Evolutionary conservation across 148 eudicot genomes (phyloP).

Genomic region (Tetragonia tetragonoides): DNA sequence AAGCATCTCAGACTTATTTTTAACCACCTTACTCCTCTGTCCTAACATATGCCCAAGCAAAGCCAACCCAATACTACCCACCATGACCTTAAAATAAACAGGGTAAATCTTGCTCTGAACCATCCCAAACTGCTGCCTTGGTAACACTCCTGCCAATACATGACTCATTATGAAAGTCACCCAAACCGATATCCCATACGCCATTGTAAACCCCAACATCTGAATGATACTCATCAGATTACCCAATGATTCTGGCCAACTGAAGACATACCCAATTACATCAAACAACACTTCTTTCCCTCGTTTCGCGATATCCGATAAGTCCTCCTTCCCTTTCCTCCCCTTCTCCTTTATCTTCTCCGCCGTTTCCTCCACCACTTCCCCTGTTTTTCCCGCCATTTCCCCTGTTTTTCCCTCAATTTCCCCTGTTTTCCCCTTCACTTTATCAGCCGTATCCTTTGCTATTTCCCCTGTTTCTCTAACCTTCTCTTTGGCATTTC

Average conservation of each 20-base stretch:
- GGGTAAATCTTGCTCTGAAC: conserved; percentile 88
- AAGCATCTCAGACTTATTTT: conserved; percentile 27
- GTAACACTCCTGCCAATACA: conserved; percentile 58
- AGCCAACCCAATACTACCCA: conserved; percentile 46
- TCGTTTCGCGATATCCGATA: conserved; percentile 29
- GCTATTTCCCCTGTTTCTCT: conserved; percentile 13
- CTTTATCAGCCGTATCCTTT: conserved; percentile 14
- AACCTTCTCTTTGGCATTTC: conserved; percentile 10
- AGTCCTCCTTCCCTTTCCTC: conserved; percentile 30
- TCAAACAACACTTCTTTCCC: conserved; percentile 32
- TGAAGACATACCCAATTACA: conserved; percentile 23
- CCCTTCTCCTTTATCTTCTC: conserved; percentile 20
- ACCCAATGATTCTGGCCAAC: conserved; percentile 24
- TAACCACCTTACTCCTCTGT: conserved; percentile 17
- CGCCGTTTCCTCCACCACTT: conserved; percentile 24
- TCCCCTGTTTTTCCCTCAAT: conserved; percentile 8
- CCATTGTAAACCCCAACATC: conserved; percentile 55
- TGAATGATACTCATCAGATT: conserved; percentile 34
- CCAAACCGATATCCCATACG: conserved; percentile 78
- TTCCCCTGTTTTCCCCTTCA: conserved; percentile 20
- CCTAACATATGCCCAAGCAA: conserved; percentile 58
- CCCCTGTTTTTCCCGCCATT: conserved; percentile 23
- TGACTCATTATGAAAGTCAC: conserved; percentile 75
- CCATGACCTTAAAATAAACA: conserved; percentile 74
- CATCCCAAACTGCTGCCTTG: conserved; percentile 68